phyloP scores from a whole-genome alignment of 805 yeast genomes.

The Pichia gijzeniarum region DNA sequence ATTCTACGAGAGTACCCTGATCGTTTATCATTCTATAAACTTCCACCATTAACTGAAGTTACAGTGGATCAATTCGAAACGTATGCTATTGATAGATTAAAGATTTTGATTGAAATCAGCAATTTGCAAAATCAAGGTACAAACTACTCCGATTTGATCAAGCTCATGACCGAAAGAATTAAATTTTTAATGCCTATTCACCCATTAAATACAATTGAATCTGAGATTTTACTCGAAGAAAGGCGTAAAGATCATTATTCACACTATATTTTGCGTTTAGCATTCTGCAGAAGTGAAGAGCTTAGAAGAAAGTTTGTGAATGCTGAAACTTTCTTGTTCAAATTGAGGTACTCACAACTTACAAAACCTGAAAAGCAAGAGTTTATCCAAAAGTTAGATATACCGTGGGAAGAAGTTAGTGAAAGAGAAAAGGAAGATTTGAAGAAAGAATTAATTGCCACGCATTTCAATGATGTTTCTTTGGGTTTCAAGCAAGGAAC shows the following conservation, averaged over 20 bases:
- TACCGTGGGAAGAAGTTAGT: constrained; percentile 66
- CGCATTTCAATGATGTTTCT: constrained; percentile 42
- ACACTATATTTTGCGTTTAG: constrained; percentile 81
- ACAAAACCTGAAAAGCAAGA: constrained; percentile 60
- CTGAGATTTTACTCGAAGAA: constrained; percentile 43
- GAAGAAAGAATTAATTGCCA: constrained; percentile 44
- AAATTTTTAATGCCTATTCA: constrained; percentile 60
- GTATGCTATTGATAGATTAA: constrained; percentile 92
- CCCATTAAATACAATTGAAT: constrained; percentile 33
- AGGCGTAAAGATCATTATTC: constrained; percentile 87
- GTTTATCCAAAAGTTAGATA: constrained; percentile 58
- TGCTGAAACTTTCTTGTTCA: constrained; percentile 71
- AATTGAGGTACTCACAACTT: constrained; percentile 59
- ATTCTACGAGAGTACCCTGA: constrained; percentile 37
- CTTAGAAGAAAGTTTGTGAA: constrained; percentile 71
- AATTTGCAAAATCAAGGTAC: constrained; percentile 61
- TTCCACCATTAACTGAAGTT: constrained; percentile 79
- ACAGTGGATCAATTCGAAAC: constrained; percentile 88
- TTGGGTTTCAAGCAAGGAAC: constrained; percentile 28
- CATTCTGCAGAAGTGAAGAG: constrained; percentile 84
- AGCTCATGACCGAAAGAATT: constrained; percentile 57
- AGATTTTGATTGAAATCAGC: constrained; percentile 79
- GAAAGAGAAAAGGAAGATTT: constrained; percentile 53
- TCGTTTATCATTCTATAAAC: constrained; percentile 65
- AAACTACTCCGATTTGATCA: constrained; percentile 57